Percentiles rank a stretch among this genome's conserved stretches.
These are phyloP conservation scores for Dovyalis caffra DNA, from an alignment of 345 rosid species.

Conservation along the genomic window DNA sequence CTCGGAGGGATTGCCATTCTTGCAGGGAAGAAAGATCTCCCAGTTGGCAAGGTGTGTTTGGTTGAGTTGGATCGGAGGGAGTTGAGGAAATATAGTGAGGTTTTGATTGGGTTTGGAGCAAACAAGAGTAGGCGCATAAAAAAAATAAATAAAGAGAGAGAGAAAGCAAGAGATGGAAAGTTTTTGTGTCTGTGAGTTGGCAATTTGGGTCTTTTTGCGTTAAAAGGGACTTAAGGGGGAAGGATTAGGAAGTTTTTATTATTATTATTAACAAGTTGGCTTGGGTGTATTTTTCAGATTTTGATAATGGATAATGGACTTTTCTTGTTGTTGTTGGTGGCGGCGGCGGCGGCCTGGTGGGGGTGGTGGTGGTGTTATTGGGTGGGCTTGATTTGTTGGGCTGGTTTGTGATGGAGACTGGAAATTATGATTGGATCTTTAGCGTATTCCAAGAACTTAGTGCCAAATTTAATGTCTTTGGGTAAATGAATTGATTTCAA, in stretches of 20 bases:
- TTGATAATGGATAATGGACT: not conserved
- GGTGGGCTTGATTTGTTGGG: not conserved
- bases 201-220: not conserved
- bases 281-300: not conserved
- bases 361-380: not conserved
- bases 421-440: not conserved
- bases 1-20: slow-evolving; percentile 27
- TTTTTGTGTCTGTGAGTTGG: not conserved
- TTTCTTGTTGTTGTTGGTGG: not conserved
- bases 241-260: not conserved
- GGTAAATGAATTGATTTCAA: not conserved
- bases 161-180: not conserved
- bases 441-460: not conserved
- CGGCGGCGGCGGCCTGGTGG: not conserved
- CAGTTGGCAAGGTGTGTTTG: not conserved
- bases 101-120: slow-evolving; percentile 29
- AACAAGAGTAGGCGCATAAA: slow-evolving; percentile 13
- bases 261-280: not conserved
- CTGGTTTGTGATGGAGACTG: not conserved
- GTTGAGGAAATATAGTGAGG: slow-evolving; percentile 10
- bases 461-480: not conserved
- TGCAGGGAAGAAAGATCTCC: slow-evolving; percentile 4
- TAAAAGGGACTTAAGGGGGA: not conserved
- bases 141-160: not conserved
- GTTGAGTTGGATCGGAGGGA: not conserved